A percentile compares a stretch with the other conserved stretches of the same genome.
phyloP scores from a whole-genome alignment of 202 grass and related monocot species.

The Dendrocalamus latiflorus region DNA sequence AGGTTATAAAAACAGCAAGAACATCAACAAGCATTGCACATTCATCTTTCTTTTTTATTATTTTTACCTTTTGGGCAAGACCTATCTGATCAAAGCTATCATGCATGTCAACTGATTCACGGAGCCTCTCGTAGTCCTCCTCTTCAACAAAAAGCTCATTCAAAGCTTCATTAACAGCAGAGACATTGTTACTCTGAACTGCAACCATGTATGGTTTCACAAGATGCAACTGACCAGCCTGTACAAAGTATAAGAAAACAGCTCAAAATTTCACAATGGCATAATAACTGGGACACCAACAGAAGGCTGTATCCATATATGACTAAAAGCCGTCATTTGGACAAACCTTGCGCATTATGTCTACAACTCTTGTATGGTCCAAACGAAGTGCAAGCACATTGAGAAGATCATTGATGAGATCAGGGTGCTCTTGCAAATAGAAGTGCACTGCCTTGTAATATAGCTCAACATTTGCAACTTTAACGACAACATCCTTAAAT shows the following conservation, averaged over 20 bases:
- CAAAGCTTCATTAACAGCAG: conserved; percentile 93
- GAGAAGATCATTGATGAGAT: conserved; percentile 88
- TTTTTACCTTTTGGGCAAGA: conserved; percentile 92
- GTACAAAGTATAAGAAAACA: conserved; percentile 16
- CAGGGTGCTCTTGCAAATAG: conserved; percentile 89
- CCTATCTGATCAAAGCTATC: conserved; percentile 97
- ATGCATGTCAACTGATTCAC: conserved; percentile 94
- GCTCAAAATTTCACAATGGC: background rate
- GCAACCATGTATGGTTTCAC: conserved; percentile 97
- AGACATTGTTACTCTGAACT: conserved; percentile 92
- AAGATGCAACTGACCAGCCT: conserved; percentile 87
- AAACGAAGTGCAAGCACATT: conserved; percentile 78
- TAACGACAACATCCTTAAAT: conserved; percentile 84
- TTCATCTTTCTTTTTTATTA: conserved; percentile 8
- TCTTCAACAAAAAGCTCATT: conserved; percentile 87
- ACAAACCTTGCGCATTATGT: conserved; percentile 84
- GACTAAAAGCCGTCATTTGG: background rate
- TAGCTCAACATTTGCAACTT: conserved; percentile 85
- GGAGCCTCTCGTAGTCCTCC: conserved; percentile 79
- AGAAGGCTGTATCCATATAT: background rate
- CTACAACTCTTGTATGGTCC: conserved; percentile 79
- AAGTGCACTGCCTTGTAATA: conserved; percentile 93
- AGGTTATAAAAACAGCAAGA: background rate
- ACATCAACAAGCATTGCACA: background rate
- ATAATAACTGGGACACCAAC: background rate